Evolutionary conservation across 495 filamentous ascomycete species (phyloP).

Genomic region (Coniosporium apollinis): DNA sequence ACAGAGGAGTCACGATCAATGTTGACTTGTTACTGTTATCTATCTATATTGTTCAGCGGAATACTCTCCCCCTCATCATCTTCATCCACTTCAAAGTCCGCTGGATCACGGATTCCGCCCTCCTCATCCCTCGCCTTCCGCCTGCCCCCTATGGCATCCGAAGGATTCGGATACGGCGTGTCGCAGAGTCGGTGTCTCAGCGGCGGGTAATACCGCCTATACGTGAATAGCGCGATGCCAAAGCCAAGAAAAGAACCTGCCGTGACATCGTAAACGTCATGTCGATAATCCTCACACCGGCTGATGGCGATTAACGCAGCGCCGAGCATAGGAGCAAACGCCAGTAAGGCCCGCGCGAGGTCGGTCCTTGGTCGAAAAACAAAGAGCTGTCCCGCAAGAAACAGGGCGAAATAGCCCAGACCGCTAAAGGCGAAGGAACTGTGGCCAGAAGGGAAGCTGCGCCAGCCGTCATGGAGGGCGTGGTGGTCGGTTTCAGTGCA

Average conservation of each 20-base stretch:
- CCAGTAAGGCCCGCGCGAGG: conserved; percentile 39
- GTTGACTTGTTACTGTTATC: too few relatives aligned
- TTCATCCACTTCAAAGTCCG: not conserved
- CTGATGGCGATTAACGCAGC: conserved; percentile 80
- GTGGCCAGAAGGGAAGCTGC: conserved; percentile 83
- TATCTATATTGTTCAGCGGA: not conserved
- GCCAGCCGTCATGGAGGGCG: conserved; percentile 78
- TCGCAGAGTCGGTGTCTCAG: conserved; percentile 34
- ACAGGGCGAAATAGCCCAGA: conserved; percentile 67
- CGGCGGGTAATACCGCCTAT: conserved; percentile 50
- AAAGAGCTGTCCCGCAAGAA: conserved; percentile 61
- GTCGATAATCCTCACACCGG: conserved; percentile 83
- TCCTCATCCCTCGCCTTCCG: not conserved
- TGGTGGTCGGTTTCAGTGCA: conserved; percentile 69
- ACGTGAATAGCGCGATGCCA: conserved; percentile 63
- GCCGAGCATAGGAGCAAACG: conserved; percentile 52
- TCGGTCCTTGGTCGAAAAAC: conserved; percentile 63
- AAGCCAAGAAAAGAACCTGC: conserved; percentile 59
- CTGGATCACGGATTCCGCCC: not conserved
- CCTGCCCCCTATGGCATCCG: conserved; percentile 12
- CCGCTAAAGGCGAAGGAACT: conserved; percentile 74
- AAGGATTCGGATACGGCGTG: conserved; percentile 32
- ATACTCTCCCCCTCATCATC: not conserved
- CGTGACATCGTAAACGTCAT: conserved; percentile 87
- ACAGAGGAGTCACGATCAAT: too few relatives aligned